Evolutionary conservation across 1,284 basidiomycete genomes (phyloP).

Genomic region (Malassezia vespertilionis): DNA sequence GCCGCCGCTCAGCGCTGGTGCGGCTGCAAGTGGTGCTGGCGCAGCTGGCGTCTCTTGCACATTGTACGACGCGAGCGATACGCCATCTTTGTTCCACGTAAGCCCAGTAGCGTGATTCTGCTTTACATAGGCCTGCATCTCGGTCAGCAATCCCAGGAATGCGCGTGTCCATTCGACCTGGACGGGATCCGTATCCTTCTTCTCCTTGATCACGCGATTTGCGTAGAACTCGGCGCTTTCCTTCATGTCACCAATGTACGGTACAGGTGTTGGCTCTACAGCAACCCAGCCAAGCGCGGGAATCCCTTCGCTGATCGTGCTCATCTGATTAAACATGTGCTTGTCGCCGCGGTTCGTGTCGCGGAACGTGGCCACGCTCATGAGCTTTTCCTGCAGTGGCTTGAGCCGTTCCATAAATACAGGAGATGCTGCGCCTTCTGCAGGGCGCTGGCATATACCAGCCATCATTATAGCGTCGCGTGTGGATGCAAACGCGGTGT

Average conservation of each 20-base stretch:
- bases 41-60: slow-evolving; percentile 47
- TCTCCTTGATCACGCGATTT: slow-evolving; percentile 82
- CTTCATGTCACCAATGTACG: slow-evolving; percentile 72
- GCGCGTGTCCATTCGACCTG: slow-evolving; percentile 78
- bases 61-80: slow-evolving; percentile 19
- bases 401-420: slow-evolving; percentile 58
- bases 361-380: slow-evolving; percentile 65
- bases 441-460: slow-evolving; percentile 60
- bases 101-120: slow-evolving; percentile 80
- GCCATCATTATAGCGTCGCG: slow-evolving; percentile 61
- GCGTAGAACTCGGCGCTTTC: slow-evolving; percentile 82
- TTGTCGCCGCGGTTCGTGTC: slow-evolving; percentile 71
- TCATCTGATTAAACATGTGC: slow-evolving; percentile 72
- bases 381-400: slow-evolving; percentile 65
- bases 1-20: slow-evolving; percentile 52
- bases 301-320: slow-evolving; percentile 68
- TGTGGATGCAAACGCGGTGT: slow-evolving; percentile 57
- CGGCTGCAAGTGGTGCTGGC: slow-evolving; percentile 49
- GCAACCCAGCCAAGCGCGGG: slow-evolving; percentile 85
- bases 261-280: slow-evolving; percentile 66
- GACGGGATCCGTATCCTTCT: slow-evolving; percentile 60
- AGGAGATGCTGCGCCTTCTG: slow-evolving; percentile 55
- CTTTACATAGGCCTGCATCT: slow-evolving; percentile 69
- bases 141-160: slow-evolving; percentile 64
- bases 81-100: slow-evolving; percentile 65